These are phyloP conservation scores for Hypsizygus marmoreus DNA, from an alignment of 768 basidiomycete genomes.

Conservation along the genomic window DNA sequence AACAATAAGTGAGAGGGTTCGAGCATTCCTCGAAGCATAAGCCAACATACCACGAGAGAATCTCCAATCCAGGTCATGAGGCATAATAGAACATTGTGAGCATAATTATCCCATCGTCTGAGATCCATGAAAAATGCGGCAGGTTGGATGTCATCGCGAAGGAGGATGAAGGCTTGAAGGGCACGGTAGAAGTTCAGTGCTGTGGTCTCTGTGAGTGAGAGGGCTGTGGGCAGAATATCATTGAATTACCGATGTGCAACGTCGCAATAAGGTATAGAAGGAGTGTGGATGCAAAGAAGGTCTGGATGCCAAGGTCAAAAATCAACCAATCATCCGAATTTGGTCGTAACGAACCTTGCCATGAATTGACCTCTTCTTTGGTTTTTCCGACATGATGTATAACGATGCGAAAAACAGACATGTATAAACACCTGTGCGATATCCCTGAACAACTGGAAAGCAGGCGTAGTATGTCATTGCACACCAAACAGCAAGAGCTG, in stretches of 20 bases:
- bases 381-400: slow-evolving; percentile 19
- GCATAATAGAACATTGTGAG: slow-evolving; percentile 22
- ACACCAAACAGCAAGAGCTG: no score
- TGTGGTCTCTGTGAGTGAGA: background rate
- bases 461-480: no score
- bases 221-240: background rate
- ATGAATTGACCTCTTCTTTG: slow-evolving; percentile 8
- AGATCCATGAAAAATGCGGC: slow-evolving; percentile 23
- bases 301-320: no score
- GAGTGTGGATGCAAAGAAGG: slow-evolving; percentile 23
- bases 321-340: no score
- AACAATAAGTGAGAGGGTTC: no score
- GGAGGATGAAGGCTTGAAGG: slow-evolving; percentile 21
- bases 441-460: no score
- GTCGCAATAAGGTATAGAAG: slow-evolving; percentile 28
- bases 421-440: slow-evolving; percentile 18
- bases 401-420: slow-evolving; percentile 19
- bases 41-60: slow-evolving; percentile 20
- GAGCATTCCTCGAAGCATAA: no score
- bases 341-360: slow-evolving; percentile 11
- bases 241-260: slow-evolving; percentile 22
- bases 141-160: slow-evolving; percentile 18
- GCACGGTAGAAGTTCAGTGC: slow-evolving; percentile 23
- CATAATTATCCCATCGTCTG: slow-evolving; percentile 25
- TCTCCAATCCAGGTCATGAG: slow-evolving; percentile 31